Evolutionary conservation across 257 asterid genomes (phyloP), one percentile per base, ranked within the genome.

Genomic region (Nicotiana undulata): DNA sequence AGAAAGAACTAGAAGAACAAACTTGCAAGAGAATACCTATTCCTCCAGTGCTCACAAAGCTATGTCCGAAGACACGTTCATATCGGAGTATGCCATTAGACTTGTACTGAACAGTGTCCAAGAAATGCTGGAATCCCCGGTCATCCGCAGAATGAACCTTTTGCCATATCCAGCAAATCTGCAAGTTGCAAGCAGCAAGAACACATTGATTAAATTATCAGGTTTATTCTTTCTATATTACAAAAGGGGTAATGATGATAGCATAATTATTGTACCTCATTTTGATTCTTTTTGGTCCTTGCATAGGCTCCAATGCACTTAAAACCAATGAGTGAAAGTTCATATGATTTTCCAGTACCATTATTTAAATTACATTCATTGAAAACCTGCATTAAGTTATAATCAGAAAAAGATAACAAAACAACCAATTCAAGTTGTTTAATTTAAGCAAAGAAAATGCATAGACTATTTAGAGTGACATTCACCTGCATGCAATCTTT

Each of bases 21-120:
- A 65, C 75, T 65, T 2, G 28, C 2, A 17, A 1, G 24, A 65
- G 75, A 65, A 65, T 86, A 95, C 99, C 99, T 58, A 91, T 79
- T 75, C 99, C 99, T 83, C 99, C 99, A 0, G 99, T 96, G 94
- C 98, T 94, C 67, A 96, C 99, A 88, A 60, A 96, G 83, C 98
- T 98, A 61, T 78, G 84, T 66, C 99, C 99, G 80, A 96, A 96
- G 65, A 96, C 97, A 15, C 98, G 98, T 81, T 96, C 98, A 74
- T 94, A 96, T 3, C 98, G 95, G 84, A 92, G 79, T 84, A 96
- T 96, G 78, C 99, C 95, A 85, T 89, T 96, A 18, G 90, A 90
- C 81, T 90, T 94, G 72, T 96, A 96, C 76, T 96, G 99, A 82
- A 96, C 98, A 20, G 86, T 96, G 66, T 96, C 99, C 90, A 96